Conservation (phyloP, 2,329 filamentous ascomycete species). For the Colletotrichum falcatum region DNA sequence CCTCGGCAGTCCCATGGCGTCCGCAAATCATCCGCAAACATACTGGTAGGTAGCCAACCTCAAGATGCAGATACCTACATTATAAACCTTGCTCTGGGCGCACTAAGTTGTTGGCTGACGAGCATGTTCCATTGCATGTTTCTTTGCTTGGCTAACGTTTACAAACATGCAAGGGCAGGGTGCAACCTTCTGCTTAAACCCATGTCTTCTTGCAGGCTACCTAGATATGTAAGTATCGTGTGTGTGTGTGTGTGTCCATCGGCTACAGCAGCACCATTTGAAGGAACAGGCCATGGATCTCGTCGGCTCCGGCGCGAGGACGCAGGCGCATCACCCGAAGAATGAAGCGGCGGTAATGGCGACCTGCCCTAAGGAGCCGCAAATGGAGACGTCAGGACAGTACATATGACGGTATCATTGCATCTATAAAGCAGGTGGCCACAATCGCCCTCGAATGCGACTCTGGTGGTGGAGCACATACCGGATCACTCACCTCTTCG, state of each 20-base stretch:
- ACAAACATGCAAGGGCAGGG: slow-evolving; percentile 11
- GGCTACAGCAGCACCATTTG: not conserved
- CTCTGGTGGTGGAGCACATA: slow-evolving; percentile 21
- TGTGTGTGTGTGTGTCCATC: not conserved
- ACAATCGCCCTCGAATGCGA: not conserved
- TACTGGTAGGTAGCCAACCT: too few species aligned
- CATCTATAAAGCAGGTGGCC: not conserved
- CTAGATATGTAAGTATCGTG: not conserved
- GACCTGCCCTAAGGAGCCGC: slow-evolving; percentile 15
- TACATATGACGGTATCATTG: slow-evolving; percentile 11
- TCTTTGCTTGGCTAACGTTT: slow-evolving; percentile 16
- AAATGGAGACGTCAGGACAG: not conserved
- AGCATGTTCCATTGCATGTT: slow-evolving; percentile 24
- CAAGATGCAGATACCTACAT: not conserved
- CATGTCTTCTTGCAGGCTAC: not conserved
- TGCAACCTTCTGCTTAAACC: slow-evolving; percentile 6
- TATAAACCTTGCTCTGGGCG: not conserved
- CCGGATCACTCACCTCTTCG: slow-evolving; percentile 30
- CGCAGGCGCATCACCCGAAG: not conserved
- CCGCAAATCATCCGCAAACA: slow-evolving; percentile 17
- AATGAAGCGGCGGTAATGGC: slow-evolving; percentile 5
- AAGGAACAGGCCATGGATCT: not conserved
- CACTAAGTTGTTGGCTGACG: slow-evolving; percentile 6
- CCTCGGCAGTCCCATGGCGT: not conserved
- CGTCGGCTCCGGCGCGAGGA: not conserved